A percentile compares a stretch with the other conserved stretches of the same genome.
Conservation (phyloP, 306 rosid species). For the Castanea sativa region DNA sequence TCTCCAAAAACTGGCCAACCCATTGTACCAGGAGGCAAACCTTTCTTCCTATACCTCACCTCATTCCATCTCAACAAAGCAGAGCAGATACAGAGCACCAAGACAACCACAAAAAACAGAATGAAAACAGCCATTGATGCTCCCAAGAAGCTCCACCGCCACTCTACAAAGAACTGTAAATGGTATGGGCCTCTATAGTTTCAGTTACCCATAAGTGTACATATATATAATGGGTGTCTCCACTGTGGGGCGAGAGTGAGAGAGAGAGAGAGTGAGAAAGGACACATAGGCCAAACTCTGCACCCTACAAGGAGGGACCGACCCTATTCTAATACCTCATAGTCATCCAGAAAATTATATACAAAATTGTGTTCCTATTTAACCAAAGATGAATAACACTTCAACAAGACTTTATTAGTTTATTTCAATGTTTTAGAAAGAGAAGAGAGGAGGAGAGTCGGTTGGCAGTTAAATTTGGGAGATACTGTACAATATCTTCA, state of each 20-base stretch:
- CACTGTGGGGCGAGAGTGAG: conserved; percentile 24
- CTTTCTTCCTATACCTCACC: conserved; percentile 72
- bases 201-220: conserved; percentile 36
- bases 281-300: conserved; percentile 48
- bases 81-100: conserved; percentile 81
- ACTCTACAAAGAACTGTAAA: conserved; percentile 29
- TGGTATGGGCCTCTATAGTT: conserved; percentile 35
- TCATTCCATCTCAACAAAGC: conserved; percentile 88
- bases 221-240: conserved; percentile 60
- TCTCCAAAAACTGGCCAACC: conserved; percentile 99
- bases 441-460: conserved; percentile 28
- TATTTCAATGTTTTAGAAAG: conserved; percentile 17
- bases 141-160: conserved; percentile 31
- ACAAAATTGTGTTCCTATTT: conserved; percentile 4
- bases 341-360: conserved; percentile 5
- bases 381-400: background rate
- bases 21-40: conserved; percentile 97
- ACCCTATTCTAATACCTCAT: conserved; percentile 47
- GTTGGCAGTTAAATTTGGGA: conserved; percentile 37
- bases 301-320: conserved; percentile 59
- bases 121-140: conserved; percentile 70
- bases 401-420: conserved; percentile 19
- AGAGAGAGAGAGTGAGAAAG: conserved; percentile 11
- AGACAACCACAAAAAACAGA: conserved; percentile 35
- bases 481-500: conserved; percentile 32